Evolutionary conservation across 371 early-diverging fungal species (phyloP).

Genomic region (Zychaea mexicana): DNA sequence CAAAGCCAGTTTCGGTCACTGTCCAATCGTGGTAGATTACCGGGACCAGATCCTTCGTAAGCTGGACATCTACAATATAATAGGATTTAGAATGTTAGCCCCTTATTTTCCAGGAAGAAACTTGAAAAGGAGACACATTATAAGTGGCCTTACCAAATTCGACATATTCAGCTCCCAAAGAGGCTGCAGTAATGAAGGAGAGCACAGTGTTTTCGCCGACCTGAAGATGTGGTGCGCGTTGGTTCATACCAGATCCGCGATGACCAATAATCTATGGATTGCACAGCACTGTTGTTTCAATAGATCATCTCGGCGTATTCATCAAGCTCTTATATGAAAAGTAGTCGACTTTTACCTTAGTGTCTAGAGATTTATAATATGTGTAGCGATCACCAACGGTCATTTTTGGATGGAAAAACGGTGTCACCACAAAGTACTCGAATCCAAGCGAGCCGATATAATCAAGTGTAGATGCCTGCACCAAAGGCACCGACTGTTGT

Average conservation of each 20-base stretch:
- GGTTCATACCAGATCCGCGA: conserved; percentile 94
- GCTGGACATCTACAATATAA: conserved; percentile 95
- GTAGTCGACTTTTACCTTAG: conserved; percentile 39
- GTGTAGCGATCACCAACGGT: conserved; percentile 59
- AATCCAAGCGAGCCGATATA: conserved; percentile 65
- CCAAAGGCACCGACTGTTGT: conserved; percentile 60
- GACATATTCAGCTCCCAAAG: conserved; percentile 88
- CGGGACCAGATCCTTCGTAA: conserved; percentile 90
- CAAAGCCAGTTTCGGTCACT: conserved; percentile 85
- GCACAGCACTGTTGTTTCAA: too few relatives aligned
- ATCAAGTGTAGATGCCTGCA: conserved; percentile 54
- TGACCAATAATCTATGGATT: conserved; percentile 82
- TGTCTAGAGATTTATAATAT: conserved; percentile 67
- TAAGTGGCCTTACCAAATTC: conserved; percentile 77
- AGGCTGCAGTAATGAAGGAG: conserved; percentile 88
- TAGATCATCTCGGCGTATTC: too few relatives aligned
- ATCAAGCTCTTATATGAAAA: background rate
- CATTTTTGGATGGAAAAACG: conserved; percentile 67
- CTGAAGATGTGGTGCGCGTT: conserved; percentile 63
- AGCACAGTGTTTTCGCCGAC: conserved; percentile 94
- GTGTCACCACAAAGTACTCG: conserved; percentile 68
- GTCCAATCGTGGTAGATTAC: conserved; percentile 97
- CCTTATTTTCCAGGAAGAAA: too few relatives aligned
- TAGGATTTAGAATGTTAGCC: too few relatives aligned
- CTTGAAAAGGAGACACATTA: background rate